Conservation (phyloP, 139 green algal genomes). For the Chlamydomonas schloesseri region DNA sequence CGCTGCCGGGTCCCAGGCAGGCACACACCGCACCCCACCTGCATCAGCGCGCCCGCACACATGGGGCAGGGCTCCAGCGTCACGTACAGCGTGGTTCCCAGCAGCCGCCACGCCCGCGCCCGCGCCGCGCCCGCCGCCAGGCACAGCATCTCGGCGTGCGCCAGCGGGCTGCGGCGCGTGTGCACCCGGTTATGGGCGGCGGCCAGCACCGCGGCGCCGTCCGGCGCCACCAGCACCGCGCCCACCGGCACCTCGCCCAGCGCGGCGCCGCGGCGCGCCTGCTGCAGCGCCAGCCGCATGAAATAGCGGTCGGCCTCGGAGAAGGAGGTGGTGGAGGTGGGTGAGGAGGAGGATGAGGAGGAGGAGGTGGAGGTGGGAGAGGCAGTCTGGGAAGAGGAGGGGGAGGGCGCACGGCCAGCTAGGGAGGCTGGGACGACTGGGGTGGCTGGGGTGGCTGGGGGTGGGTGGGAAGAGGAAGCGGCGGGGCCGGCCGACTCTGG, state of each 20-base stretch:
- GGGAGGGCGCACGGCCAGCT: no score
- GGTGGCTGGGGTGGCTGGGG: no score
- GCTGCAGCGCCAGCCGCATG: conserved; percentile 69
- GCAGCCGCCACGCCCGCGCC: conserved; percentile 76
- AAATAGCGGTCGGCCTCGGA: conserved; percentile 9
- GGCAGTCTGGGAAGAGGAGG: no score
- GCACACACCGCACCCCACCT: no score
- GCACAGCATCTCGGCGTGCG: conserved; percentile 91
- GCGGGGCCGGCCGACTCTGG: no score
- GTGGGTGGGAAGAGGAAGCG: no score
- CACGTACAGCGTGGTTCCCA: conserved; percentile 88
- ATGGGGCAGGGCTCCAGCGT: conserved; percentile 97
- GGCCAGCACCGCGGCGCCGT: conserved; percentile 57
- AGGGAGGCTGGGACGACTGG: no score
- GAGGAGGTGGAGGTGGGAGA: no score
- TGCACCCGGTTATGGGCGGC: conserved; percentile 76
- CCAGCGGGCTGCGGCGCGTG: conserved; percentile 70
- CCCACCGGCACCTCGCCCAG: conserved; percentile 88
- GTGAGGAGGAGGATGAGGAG: neutral
- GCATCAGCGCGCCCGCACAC: conserved; percentile 93
- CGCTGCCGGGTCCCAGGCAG: no score
- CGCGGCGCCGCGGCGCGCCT: conserved; percentile 50
- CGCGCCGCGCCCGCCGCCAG: conserved; percentile 65
- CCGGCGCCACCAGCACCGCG: conserved; percentile 75
- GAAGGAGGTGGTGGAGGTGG: neutral